A percentile compares a stretch with the other conserved stretches of the same genome.
Conservation (phyloP, 1,139 yeast species). For the Lodderomyces pseudojiufengensis region DNA sequence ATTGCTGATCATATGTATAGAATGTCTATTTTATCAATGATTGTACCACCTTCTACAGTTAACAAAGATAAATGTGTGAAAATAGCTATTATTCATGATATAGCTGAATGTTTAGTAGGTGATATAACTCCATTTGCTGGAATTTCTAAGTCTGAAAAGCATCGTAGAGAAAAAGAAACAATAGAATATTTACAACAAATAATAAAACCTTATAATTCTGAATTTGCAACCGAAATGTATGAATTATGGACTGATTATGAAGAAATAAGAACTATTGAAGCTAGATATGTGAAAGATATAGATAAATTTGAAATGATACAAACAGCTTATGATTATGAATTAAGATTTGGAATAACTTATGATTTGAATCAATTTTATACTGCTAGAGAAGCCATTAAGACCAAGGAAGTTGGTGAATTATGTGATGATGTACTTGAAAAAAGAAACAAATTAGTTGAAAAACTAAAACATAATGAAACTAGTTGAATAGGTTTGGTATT, state of each 20-base stretch:
- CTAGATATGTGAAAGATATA: constrained; percentile 86
- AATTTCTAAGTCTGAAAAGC: constrained; percentile 67
- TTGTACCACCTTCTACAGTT: constrained; percentile 54
- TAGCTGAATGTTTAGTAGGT: constrained; percentile 92
- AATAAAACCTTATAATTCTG: constrained; percentile 58
- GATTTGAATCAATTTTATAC: constrained; percentile 67
- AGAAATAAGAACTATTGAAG: constrained; percentile 75
- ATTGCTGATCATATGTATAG: constrained; percentile 97
- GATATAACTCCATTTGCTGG: constrained; percentile 88
- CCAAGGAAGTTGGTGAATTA: constrained; percentile 68
- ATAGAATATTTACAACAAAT: constrained; percentile 63
- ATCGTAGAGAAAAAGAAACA: constrained; percentile 73
- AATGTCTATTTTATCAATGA: constrained; percentile 82
- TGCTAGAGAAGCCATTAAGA: constrained; percentile 62
- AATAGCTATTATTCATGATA: constrained; percentile 87
- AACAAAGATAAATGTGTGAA: constrained; percentile 62
- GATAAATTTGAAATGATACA: constrained; percentile 91
- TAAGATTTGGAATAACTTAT: constrained; percentile 51
- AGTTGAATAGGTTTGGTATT: too few relatives aligned
- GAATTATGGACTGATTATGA: constrained; percentile 91
- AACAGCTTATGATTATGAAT: constrained; percentile 90
- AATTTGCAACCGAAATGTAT: constrained; percentile 62
- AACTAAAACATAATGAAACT: too few relatives aligned
- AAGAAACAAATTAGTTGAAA: constrained; percentile 34
- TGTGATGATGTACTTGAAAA: constrained; percentile 62